A percentile compares a stretch with the other conserved stretches of the same genome.
phyloP scores from a whole-genome alignment of 31 red algal species.

The Asparagopsis taxiformis region DNA sequence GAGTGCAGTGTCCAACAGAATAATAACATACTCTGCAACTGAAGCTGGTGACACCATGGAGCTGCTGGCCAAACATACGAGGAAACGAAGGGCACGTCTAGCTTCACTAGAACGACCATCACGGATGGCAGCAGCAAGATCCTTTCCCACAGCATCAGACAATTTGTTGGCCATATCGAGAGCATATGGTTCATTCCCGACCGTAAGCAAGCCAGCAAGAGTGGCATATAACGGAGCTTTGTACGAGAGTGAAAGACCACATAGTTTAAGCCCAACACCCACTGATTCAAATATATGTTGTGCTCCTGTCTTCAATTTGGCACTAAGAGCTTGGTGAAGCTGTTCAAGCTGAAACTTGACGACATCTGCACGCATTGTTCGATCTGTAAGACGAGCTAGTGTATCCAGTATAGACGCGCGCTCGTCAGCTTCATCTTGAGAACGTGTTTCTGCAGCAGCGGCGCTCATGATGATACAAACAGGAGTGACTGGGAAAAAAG shows the following conservation, averaged over 20 bases:
- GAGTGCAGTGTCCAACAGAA: conserved; percentile 55
- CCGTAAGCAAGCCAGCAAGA: conserved; percentile 51
- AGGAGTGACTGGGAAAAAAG: too few species aligned
- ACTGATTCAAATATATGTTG: conserved; percentile 35
- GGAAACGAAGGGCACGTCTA: conserved; percentile 74
- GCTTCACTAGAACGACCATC: conserved; percentile 53
- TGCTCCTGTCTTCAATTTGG: conserved; percentile 7
- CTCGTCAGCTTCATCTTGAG: neutral
- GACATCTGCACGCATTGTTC: conserved; percentile 6
- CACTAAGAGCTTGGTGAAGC: neutral
- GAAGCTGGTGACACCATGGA: conserved; percentile 42
- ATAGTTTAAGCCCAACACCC: conserved; percentile 45
- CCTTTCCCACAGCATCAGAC: conserved; percentile 29
- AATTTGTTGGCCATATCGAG: conserved; percentile 43
- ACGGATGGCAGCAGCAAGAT: conserved; percentile 39
- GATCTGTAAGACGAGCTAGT: conserved; percentile 23
- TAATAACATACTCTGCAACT: conserved; percentile 46
- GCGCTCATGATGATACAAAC: too few species aligned
- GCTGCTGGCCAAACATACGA: conserved; percentile 59
- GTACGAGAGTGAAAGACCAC: conserved; percentile 45
- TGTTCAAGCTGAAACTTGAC: conserved; percentile 17
- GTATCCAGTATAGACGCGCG: conserved; percentile 18
- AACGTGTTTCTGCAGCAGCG: too few species aligned
- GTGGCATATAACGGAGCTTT: conserved; percentile 67
- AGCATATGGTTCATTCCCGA: conserved; percentile 32